These are phyloP conservation scores for Gossypium trilobum DNA, from an alignment of 441 rosid genomes.

Conservation along the genomic window DNA sequence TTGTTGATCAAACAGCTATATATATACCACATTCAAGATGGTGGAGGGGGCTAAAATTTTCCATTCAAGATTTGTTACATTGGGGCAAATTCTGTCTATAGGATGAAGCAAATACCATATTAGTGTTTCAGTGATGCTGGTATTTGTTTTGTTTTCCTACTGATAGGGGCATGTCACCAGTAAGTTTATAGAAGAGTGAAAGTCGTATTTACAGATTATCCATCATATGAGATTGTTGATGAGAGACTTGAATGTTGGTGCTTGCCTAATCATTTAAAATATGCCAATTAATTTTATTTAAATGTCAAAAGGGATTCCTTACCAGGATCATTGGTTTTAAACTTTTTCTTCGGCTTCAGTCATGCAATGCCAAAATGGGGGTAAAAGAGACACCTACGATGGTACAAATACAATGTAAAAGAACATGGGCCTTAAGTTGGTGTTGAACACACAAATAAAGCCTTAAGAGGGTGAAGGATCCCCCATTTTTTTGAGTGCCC, in stretches of 20 bases:
- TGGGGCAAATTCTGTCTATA: neutral
- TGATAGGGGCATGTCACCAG: no score
- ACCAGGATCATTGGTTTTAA: conserved; percentile 6
- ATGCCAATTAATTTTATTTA: neutral
- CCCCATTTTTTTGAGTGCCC: neutral
- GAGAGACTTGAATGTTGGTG: no score
- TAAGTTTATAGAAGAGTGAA: no score
- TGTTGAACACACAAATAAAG: neutral
- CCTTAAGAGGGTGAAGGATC: neutral
- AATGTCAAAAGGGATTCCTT: conserved; percentile 9
- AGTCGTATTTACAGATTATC: no score
- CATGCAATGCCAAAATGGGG: neutral
- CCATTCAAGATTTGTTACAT: neutral
- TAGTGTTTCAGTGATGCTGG: neutral
- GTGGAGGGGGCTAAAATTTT: no score
- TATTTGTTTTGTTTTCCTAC: neutral
- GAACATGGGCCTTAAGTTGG: conserved; percentile 19
- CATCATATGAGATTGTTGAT: no score
- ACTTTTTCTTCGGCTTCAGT: neutral
- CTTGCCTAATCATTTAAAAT: no score
- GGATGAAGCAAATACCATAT: neutral
- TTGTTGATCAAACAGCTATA: neutral
- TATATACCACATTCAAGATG: no score
- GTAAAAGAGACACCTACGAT: neutral
- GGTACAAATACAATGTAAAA: neutral